Evolutionary conservation across 495 filamentous ascomycete species (phyloP).

Genomic region (Margaritispora aquatica): DNA sequence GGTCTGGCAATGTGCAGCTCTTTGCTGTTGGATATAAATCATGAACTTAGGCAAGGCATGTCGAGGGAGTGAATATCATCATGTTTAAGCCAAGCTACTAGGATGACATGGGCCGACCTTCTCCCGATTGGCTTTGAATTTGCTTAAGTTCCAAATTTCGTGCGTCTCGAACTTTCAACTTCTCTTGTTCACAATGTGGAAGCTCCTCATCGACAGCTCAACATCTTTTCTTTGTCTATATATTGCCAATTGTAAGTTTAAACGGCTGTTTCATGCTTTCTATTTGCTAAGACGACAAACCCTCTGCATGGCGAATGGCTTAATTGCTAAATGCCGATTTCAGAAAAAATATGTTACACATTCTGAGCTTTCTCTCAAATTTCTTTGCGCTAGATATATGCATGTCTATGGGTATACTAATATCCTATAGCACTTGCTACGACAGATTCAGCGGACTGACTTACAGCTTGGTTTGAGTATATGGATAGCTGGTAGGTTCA

Average conservation of each 20-base stretch:
- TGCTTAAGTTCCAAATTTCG: background rate
- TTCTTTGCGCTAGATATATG: background rate
- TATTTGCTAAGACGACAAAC: background rate
- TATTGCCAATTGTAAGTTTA: background rate
- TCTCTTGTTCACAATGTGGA: background rate
- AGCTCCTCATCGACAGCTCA: background rate
- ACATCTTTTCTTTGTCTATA: background rate
- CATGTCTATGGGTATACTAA: background rate
- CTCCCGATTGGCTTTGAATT: background rate
- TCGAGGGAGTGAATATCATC: background rate
- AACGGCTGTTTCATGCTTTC: background rate
- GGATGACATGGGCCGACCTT: background rate
- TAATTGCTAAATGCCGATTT: background rate
- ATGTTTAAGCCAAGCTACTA: background rate
- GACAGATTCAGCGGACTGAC: background rate
- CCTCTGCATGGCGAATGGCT: background rate
- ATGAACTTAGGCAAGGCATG: background rate
- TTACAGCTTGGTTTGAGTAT: background rate
- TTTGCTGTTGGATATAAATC: background rate
- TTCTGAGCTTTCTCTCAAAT: background rate
- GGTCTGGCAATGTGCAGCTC: background rate
- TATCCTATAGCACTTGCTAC: background rate
- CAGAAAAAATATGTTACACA: slow-evolving; percentile 9
- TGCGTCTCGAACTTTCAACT: background rate
- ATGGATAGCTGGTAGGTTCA: background rate